Base-by-base conservation (phyloP, 2,329 filamentous ascomycete species). In the Apiospora kogelbergensis region DNA sequence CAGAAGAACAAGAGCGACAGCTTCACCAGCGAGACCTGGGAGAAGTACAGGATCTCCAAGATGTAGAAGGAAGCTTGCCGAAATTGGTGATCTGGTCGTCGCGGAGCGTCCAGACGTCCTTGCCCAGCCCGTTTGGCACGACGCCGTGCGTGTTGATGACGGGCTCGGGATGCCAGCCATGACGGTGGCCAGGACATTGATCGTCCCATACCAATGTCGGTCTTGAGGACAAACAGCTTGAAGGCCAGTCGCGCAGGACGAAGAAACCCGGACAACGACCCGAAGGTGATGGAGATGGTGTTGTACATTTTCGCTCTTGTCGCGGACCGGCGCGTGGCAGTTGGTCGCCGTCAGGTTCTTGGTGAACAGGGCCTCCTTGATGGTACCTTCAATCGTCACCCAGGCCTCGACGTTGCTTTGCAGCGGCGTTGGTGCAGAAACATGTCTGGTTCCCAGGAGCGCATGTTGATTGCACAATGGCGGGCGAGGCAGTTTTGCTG, bases 1-100 rank as follows among this genome's bases (percentile, higher is more conserved):
- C n/a, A 84, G 70, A 84, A 82, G 68, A 80, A 77, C 7, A 83
- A 71, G 13, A 84, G 72, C 1, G 82, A 81, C 30, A 82, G 72
- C 71, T 84, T 83, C 48, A 81, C 75, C 6, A 82, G 71, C 13
- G 78, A 77, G 66, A 81, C 75, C 41, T 80, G 76, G 0, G 77
- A 40, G 71, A 83, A 79, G 72, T 84, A 84, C 24, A 83, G 73
- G 0, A 81, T 73, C 48, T 81, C 78, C 3, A 80, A 71, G 7
- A 79, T 30, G 71, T 75, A 80, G 67, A 81, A 80, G 63, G 68
- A 78, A 3, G n/a, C n/a, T 72, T 68, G 7, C 70, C 74, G 24
- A 79, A 80, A 1, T 67, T 42, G 63, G 71, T 74, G 46, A 76
- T 74, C 48, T 74, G 71, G 15, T 68, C 26, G 4, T 70, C 37